Evolutionary conservation across 2,329 filamentous ascomycete genomes (phyloP), one percentile per base, ranked within the genome.

Genomic region (Botrytis cinerea): DNA sequence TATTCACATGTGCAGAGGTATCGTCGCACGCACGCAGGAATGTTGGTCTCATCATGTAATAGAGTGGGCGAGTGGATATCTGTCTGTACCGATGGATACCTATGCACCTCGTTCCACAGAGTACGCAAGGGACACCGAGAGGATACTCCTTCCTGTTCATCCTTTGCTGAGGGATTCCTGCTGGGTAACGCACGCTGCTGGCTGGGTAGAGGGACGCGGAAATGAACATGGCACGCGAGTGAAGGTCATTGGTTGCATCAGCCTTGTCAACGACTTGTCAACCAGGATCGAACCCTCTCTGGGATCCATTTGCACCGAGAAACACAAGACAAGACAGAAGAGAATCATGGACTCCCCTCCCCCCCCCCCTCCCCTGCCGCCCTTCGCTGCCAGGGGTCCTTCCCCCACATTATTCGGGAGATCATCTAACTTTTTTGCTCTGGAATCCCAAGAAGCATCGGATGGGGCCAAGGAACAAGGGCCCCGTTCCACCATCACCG

Each of bases 401-500:
- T 71, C 69, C 69, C 69, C 69, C 69, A 71, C 69, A 63, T 71
- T 63, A 28, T 40, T 63, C 69, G 69, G 69, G 69, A 71, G 57
- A 70, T 46, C 43, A 45, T 48, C 57, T 63, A 60, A 60, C 48
- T 51, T 51, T 51, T 28, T 48, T 48, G 8, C 35, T 35, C 35
- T 35, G 35, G 5, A 35, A 43, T 43, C 14, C 43, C 28, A 16
- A 8, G 4, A 51, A n/a, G n/a, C 48, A 51, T 51, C 48, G n/a
- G 46, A 48, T 48, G 48, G 43, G 10, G 46, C 45, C 45, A 48
- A 25, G 46, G 22, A 16, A 16, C 10, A 12, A 16, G 14, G 40
- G 32, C 32, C 32, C 32, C 32, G 32, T 32, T 32, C 32, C 32
- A 32, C 32, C 32, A 32, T 32, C 32, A 32, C 32, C 32, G 32